Evolutionary conservation across 768 basidiomycete genomes (phyloP).

Genomic region (Strobilomyces confusus): DNA sequence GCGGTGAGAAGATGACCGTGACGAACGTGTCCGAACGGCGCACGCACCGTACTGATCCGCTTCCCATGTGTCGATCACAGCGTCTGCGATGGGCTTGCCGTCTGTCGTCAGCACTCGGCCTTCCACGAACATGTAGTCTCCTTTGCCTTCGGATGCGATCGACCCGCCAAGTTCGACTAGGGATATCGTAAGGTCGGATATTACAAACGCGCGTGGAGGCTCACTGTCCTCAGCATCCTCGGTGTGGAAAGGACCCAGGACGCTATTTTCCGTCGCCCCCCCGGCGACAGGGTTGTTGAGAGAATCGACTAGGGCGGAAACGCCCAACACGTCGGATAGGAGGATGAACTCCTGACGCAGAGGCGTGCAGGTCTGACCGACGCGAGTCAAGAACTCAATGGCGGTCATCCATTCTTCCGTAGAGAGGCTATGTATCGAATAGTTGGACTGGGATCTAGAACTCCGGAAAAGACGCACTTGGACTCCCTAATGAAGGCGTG

Average conservation of each 20-base stretch:
- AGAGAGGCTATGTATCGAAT: conserved; percentile 44
- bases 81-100: conserved; percentile 62
- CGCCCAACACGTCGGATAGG: conserved; percentile 77
- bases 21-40: conserved; percentile 20
- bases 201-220: conserved; percentile 14
- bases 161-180: conserved; percentile 65
- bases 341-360: conserved; percentile 79
- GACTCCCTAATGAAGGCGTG: conserved; percentile 76
- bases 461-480: conserved; percentile 33
- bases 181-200: background rate
- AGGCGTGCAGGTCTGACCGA: conserved; percentile 69
- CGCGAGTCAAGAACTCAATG: conserved; percentile 72
- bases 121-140: conserved; percentile 78
- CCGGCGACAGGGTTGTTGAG: conserved; percentile 64
- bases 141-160: conserved; percentile 86
- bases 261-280: conserved; percentile 67
- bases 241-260: conserved; percentile 81
- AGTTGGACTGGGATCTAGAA: background rate
- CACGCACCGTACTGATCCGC: conserved; percentile 58
- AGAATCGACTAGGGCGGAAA: conserved; percentile 72
- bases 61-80: conserved; percentile 81
- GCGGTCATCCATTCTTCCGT: conserved; percentile 84
- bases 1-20: background rate
- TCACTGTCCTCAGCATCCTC: conserved; percentile 70
- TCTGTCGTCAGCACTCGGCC: conserved; percentile 57